A percentile compares a stretch with the other conserved stretches of the same genome.
These are phyloP conservation scores for Cordyceps pruinosa DNA, from an alignment of 2,329 filamentous ascomycete species.

Conservation along the genomic window DNA sequence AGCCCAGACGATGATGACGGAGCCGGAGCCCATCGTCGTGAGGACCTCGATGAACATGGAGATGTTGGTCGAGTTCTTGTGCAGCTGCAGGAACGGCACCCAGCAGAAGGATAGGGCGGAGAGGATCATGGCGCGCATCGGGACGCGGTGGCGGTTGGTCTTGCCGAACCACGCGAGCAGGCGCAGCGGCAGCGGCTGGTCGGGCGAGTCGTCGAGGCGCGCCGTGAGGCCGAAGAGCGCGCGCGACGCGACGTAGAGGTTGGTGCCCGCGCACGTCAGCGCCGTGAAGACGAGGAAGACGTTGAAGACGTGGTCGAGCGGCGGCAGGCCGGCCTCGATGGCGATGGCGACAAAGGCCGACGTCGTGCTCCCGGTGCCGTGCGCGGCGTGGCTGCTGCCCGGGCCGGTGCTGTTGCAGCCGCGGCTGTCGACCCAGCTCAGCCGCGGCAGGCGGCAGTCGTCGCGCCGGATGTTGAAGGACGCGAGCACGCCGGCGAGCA, in stretches of 20 bases:
- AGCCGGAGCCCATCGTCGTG: conserved; percentile 29
- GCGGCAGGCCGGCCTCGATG: conserved; percentile 13
- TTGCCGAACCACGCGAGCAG: conserved; percentile 25
- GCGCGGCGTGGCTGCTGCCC: not conserved
- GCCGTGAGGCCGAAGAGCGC: conserved; percentile 26
- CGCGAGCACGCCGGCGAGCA: conserved; percentile 20
- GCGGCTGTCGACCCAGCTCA: conserved; percentile 18
- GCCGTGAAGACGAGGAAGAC: conserved; percentile 27
- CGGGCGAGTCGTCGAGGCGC: conserved; percentile 21
- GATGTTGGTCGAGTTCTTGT: conserved; percentile 4
- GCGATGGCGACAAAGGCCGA: conserved; percentile 24
- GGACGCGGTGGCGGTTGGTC: conserved; percentile 27
- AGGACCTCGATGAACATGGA: conserved; percentile 33
- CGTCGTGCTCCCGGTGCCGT: conserved; percentile 4
- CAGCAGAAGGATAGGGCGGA: conserved; percentile 33
- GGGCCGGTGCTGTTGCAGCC: not conserved
- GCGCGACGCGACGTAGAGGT: conserved; percentile 28
- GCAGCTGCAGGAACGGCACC: conserved; percentile 34
- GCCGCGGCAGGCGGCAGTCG: conserved; percentile 19
- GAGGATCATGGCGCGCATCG: conserved; percentile 31
- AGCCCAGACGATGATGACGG: conserved; percentile 32
- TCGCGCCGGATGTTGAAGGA: conserved; percentile 20
- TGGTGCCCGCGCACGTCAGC: conserved; percentile 27
- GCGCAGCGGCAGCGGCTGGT: conserved; percentile 20
- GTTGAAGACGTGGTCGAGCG: conserved; percentile 24